Conservation (phyloP, 768 basidiomycete species). For the Auricularia cornea region DNA sequence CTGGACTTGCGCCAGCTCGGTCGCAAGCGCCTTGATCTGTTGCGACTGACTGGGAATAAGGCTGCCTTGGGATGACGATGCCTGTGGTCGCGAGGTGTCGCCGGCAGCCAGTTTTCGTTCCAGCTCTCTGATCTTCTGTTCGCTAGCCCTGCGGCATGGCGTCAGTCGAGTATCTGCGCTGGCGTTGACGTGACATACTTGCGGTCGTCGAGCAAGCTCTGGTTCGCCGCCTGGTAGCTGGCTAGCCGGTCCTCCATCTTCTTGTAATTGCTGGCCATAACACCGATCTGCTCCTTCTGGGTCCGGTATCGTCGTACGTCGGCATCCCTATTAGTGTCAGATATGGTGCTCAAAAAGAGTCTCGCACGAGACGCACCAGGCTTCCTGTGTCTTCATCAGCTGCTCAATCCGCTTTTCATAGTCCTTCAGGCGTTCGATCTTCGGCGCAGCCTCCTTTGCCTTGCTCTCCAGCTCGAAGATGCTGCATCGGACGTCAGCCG, state of each 20-base stretch:
- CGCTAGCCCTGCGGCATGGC: constrained; percentile 35
- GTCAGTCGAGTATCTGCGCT: no score
- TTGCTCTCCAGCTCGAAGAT: constrained; percentile 69
- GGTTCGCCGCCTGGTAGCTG: constrained; percentile 45
- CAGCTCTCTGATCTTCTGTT: constrained; percentile 53
- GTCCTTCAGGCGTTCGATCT: constrained; percentile 70
- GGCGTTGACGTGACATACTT: neutral
- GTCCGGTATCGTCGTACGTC: constrained; percentile 67
- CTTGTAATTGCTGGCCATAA: constrained; percentile 48
- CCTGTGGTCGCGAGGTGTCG: constrained; percentile 35
- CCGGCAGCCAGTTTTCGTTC: constrained; percentile 45
- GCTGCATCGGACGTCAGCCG: constrained; percentile 58
- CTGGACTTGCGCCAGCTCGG: constrained; percentile 24
- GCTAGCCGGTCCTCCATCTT: constrained; percentile 61
- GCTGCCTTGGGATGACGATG: constrained; percentile 25
- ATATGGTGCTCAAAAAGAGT: neutral
- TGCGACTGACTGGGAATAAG: constrained; percentile 34
- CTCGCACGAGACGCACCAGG: constrained; percentile 81
- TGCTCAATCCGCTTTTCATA: constrained; percentile 87
- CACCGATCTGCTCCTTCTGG: constrained; percentile 48
- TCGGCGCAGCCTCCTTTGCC: constrained; percentile 69
- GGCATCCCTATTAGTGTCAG: constrained; percentile 46
- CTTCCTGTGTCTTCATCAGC: constrained; percentile 59
- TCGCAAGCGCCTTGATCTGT: neutral
- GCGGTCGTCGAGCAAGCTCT: neutral